Evolutionary conservation across 2,329 filamentous ascomycete species (phyloP), one percentile per base, ranked within the genome.

Genomic region (Blumeriella jaapii): DNA sequence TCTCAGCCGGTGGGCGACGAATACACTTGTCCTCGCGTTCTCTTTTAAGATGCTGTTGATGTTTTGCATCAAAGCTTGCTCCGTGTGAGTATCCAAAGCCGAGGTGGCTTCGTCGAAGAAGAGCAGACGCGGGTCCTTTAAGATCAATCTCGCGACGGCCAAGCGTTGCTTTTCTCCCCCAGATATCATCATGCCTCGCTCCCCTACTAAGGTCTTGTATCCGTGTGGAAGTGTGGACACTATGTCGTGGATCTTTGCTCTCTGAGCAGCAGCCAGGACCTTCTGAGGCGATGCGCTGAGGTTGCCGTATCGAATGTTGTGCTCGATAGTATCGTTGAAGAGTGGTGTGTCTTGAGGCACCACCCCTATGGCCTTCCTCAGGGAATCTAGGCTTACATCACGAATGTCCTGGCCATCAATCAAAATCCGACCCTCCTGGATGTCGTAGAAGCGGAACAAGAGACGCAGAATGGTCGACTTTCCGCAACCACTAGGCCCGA

Each of bases 51-150:
- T 91, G 47, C 79, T 79, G 58, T 94, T 94, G 57, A 96, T 95
- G 55, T 95, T 93, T 41, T 78, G 69, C 64, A 96, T 77, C 31
- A 96, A 67, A 1, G 82, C 81, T 59, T 93, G 83, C 61, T 95
- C 89, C 0, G 89, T 95, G 53, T 94, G 83, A 0, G 89, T 94
- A 55, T 95, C 87, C 20, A 95, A 65, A 1, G 89, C 87, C 30
- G 82, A 89, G 0, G 87, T 95, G 50, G 87, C 89, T 65, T 95
- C 87, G 48, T 95, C 87, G 50, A 95, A 95, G 69, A 95, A 95
- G 1, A 95, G 63, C 17, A 95, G 61, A 2, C 85, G 84, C 3
- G 87, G 85, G 47, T 95, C 83, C 58, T 95, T 95, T 39, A 95
- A 67, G 1, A 95, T 70, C 24, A 95, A 58, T 27, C 87, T 68